Percentiles rank a stretch among this genome's conserved stretches.
These are phyloP conservation scores for Somion occarium DNA, from an alignment of 1,284 basidiomycete species.

Conservation along the genomic window DNA sequence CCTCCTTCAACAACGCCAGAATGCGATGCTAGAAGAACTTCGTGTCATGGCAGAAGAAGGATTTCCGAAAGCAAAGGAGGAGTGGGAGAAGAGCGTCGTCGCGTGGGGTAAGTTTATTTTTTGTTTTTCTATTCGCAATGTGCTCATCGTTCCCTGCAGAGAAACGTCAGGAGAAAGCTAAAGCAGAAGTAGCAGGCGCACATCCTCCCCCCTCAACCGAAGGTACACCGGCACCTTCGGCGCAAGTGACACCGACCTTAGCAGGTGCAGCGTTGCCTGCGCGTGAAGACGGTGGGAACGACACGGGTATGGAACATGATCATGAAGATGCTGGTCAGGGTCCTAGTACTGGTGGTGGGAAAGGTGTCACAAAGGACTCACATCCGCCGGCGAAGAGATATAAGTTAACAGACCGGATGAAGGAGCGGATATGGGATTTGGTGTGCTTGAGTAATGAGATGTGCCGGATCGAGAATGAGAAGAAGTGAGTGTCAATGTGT, in stretches of 20 bases:
- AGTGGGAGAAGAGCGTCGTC: slow-evolving; percentile 62
- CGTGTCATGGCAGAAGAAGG: slow-evolving; percentile 53
- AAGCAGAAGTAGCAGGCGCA: slow-evolving; percentile 29
- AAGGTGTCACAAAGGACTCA: slow-evolving; percentile 33
- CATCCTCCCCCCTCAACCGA: slow-evolving; percentile 29
- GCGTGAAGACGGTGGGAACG: slow-evolving; percentile 21
- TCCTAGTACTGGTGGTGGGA: slow-evolving; percentile 24
- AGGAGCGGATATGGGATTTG: slow-evolving; percentile 70
- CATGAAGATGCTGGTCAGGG: slow-evolving; percentile 25
- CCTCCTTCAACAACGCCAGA: slow-evolving; percentile 58
- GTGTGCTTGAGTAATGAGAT: slow-evolving; percentile 78
- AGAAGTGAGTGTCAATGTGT: slow-evolving; percentile 52
- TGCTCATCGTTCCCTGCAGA: slow-evolving; percentile 34
- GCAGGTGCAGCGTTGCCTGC: slow-evolving; percentile 14
- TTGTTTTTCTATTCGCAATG: background rate
- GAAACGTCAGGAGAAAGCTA: slow-evolving; percentile 49
- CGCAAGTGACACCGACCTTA: slow-evolving; percentile 20
- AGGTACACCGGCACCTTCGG: slow-evolving; percentile 25
- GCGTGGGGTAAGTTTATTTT: slow-evolving; percentile 52
- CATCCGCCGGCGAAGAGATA: slow-evolving; percentile 70
- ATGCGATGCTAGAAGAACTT: slow-evolving; percentile 58
- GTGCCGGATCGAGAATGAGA: slow-evolving; percentile 78
- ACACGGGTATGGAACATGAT: slow-evolving; percentile 24
- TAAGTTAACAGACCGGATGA: slow-evolving; percentile 72
- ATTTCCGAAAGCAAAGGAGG: slow-evolving; percentile 64